Conservation (phyloP, 768 basidiomycete species). For the Hirschioporus abietinus region DNA sequence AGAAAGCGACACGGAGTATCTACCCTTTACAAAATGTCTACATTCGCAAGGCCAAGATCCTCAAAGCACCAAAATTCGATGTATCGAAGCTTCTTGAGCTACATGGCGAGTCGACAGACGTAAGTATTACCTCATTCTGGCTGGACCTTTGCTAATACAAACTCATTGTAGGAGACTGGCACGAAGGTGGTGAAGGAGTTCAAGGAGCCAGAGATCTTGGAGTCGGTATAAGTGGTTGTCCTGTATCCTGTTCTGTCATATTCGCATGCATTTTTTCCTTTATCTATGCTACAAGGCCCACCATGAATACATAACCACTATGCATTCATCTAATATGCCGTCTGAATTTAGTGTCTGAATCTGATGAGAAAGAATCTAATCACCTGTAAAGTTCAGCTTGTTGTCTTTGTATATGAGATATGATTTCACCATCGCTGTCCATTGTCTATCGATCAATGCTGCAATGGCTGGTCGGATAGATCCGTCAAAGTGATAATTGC, state of each 20-base stretch:
- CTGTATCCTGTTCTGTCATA: slow-evolving; percentile 28
- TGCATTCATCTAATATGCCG: background rate
- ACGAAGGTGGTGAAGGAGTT: slow-evolving; percentile 92
- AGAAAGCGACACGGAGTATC: slow-evolving; percentile 94
- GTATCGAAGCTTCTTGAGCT: slow-evolving; percentile 93
- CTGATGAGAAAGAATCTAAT: background rate
- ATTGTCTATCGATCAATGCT: too few species aligned
- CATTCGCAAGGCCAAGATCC: slow-evolving; percentile 98
- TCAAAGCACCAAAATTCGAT: slow-evolving; percentile 97
- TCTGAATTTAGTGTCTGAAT: background rate
- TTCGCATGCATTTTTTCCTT: slow-evolving; percentile 27
- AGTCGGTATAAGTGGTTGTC: slow-evolving; percentile 68
- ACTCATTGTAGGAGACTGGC: slow-evolving; percentile 73
- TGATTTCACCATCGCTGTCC: too few species aligned
- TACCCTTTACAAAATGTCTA: slow-evolving; percentile 99
- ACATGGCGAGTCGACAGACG: slow-evolving; percentile 92
- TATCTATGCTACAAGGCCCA: slow-evolving; percentile 33
- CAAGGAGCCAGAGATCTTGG: slow-evolving; percentile 94
- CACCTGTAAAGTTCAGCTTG: background rate
- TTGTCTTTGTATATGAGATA: too few species aligned
- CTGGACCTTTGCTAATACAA: slow-evolving; percentile 6
- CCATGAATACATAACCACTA: slow-evolving; percentile 32
- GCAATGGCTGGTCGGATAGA: background rate
- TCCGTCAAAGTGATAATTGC: background rate
- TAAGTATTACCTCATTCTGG: slow-evolving; percentile 36